Base-by-base conservation (phyloP, 306 rosid genomes). In the Astragalus glycyphyllos region DNA sequence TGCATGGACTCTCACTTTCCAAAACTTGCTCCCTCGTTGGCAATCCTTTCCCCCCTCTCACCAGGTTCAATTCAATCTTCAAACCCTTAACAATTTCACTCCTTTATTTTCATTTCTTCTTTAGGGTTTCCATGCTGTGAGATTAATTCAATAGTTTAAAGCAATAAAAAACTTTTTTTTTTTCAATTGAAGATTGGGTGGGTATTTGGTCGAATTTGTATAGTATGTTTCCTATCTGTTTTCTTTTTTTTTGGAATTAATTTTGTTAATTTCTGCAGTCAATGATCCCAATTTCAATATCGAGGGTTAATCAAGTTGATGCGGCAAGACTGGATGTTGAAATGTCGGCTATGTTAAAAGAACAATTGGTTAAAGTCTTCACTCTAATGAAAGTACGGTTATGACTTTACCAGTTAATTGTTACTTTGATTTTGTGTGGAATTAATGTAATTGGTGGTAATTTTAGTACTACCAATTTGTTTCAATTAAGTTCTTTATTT, bases 291-390 rank as follows among this genome's bases (percentile, higher is more conserved):
- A 82, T 95, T 71, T 80, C 99, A 0, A 87, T 95, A 85, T 95
- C 99, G 13, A 87, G 97, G 85, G 99, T 95, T 46, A 95, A 95
- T 71, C 99, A 95, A 81, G 79, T 95, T 9, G 99, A 95, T 81
- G 99, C 99, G 4, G 97, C 96, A 37, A 85, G 99, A 57, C 77
- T 95, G 57, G 97, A 95, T 12, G 74, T 91, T 77, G 99, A 95
- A 84, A 95, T 95, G 97, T 89, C 99, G 2, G 96, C 96, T 77
- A 95, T 95, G 99, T 76, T 95, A 84, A 95, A 95, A 80, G 99
- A 95, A 58, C 99, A 95, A 72, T 54, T 95, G 68, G 99, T 95
- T 76, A 91, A 95, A 81, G 99, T 89, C 56, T 95, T 95, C 81
- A 77, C 96, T 65, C 85, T 91, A 59, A 89, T 95, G 96, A 95